These are phyloP conservation scores for Emericellopsis terricola DNA, from an alignment of 495 filamentous ascomycete species.

Conservation along the genomic window DNA sequence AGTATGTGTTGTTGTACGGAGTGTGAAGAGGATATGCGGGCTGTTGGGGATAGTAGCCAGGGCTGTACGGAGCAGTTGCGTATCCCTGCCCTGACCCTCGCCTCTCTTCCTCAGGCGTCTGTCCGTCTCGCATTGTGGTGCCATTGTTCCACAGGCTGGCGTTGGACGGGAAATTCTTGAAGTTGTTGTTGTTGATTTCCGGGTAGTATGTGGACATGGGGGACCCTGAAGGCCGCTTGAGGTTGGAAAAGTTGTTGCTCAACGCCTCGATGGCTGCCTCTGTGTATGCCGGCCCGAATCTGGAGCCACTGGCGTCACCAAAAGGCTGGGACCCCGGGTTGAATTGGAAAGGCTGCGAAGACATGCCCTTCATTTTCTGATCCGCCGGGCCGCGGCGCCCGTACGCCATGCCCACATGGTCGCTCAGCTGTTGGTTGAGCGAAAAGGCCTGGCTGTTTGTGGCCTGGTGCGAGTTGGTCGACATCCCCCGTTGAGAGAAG, in stretches of 20 bases:
- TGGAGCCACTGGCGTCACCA: background rate
- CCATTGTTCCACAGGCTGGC: no score
- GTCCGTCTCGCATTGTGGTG: no score
- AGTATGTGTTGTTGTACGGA: no score
- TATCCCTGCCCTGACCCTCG: background rate
- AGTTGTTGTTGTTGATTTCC: background rate
- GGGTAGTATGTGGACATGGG: background rate
- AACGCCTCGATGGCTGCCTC: background rate
- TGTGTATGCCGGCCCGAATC: no score
- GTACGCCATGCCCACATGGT: background rate
- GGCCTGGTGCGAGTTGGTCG: background rate
- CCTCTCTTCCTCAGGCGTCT: background rate
- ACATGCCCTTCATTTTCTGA: background rate
- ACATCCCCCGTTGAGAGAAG: background rate
- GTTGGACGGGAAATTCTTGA: no score
- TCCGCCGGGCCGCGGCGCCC: background rate
- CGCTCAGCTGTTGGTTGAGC: slow-evolving; percentile 1
- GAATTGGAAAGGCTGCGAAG: background rate
- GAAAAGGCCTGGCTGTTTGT: background rate
- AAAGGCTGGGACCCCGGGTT: slow-evolving; percentile 1
- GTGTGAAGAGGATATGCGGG: no score
- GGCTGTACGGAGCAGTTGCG: no score
- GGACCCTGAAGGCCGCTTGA: background rate
- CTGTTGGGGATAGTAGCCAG: no score
- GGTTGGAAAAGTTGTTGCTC: background rate